These are phyloP conservation scores for Raphanus sativus DNA, from an alignment of 345 rosid species.

Conservation along the genomic window DNA sequence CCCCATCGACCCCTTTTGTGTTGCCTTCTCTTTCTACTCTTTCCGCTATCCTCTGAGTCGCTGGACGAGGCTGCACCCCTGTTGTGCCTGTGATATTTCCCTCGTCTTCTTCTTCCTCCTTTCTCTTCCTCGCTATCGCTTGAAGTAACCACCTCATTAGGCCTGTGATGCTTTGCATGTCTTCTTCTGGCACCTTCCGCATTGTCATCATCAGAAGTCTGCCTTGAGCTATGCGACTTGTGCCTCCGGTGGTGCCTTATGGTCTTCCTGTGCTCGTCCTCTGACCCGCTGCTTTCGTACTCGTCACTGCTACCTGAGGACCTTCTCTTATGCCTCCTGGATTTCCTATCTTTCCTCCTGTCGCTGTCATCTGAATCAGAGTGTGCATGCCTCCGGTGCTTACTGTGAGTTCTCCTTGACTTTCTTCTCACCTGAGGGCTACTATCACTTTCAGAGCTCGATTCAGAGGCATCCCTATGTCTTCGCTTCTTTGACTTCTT, in stretches of 20 bases:
- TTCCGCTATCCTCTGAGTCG: constrained; percentile 39
- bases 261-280: constrained; percentile 53
- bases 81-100: constrained; percentile 42
- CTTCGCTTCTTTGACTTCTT: constrained; percentile 69
- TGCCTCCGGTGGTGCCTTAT: constrained; percentile 46
- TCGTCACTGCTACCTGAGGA: constrained; percentile 46
- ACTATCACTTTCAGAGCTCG: constrained; percentile 49
- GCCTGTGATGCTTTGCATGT: constrained; percentile 35
- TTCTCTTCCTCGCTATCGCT: constrained; percentile 36
- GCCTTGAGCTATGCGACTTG: constrained; percentile 44
- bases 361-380: constrained; percentile 56
- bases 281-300: constrained; percentile 45
- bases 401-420: constrained; percentile 53
- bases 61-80: constrained; percentile 34
- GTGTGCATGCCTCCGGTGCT: constrained; percentile 55
- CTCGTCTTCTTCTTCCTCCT: constrained; percentile 41
- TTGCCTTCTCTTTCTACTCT: constrained; percentile 36
- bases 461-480: constrained; percentile 47
- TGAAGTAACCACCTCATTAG: constrained; percentile 39
- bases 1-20: constrained; percentile 35
- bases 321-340: constrained; percentile 48
- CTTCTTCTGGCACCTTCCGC: constrained; percentile 30
- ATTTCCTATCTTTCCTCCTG: constrained; percentile 56
- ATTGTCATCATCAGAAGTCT: constrained; percentile 46
- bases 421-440: constrained; percentile 51